Evolutionary conservation across 331 rosid genomes (phyloP).

Genomic region (Spiraea crenata): DNA sequence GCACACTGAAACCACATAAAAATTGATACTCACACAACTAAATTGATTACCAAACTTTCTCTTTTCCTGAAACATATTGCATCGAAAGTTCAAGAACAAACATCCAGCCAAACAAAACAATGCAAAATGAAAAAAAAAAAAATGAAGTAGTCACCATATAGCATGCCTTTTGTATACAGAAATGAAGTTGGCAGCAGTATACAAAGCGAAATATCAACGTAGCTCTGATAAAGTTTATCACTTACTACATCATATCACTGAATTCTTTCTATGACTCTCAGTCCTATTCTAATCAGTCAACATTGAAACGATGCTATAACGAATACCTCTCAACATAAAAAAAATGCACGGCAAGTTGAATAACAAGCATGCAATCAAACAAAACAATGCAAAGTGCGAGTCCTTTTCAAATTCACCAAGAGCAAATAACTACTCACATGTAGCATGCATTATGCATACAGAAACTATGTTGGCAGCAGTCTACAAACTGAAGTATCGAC

Average conservation of each 20-base stretch:
- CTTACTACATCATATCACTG: not conserved
- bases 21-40: slow-evolving; percentile 15
- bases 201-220: not conserved
- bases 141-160: not conserved
- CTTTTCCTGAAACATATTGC: not conserved
- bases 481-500: too few relatives aligned
- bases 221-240: not conserved
- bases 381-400: too few relatives aligned
- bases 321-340: slow-evolving; percentile 56
- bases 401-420: too few relatives aligned
- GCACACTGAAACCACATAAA: slow-evolving; percentile 55
- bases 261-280: too few relatives aligned
- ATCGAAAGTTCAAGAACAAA: not conserved
- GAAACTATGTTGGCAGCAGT: too few relatives aligned
- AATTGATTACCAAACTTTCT: not conserved
- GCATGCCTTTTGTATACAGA: slow-evolving; percentile 2
- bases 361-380: too few relatives aligned
- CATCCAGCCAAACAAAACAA: not conserved
- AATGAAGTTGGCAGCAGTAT: not conserved
- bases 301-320: slow-evolving; percentile 6
- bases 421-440: too few relatives aligned
- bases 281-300: slow-evolving; percentile 13
- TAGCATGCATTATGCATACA: too few relatives aligned
- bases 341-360: too few relatives aligned
- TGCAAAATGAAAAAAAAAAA: not conserved